A percentile compares a stretch with the other conserved stretches of the same genome.
phyloP scores from a whole-genome alignment of 192 early-diverging fungal species.

The Mortierella hygrophila region DNA sequence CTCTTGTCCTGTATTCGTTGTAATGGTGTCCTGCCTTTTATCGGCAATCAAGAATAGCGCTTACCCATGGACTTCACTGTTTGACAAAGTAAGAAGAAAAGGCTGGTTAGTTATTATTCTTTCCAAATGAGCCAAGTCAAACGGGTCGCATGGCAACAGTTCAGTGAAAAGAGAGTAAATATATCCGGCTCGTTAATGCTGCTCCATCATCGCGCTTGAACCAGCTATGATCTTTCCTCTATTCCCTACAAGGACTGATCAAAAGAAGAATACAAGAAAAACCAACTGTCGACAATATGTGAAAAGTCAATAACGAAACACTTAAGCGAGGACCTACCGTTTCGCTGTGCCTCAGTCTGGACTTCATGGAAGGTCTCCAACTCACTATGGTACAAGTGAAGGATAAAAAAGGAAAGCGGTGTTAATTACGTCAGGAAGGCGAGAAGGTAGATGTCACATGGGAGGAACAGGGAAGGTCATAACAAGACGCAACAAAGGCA shows the following conservation, averaged over 20 bases:
- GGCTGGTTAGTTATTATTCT: background rate
- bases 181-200: background rate
- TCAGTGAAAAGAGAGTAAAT: background rate
- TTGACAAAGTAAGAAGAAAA: background rate
- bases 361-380: conserved; percentile 37
- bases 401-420: background rate
- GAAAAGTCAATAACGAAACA: background rate
- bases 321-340: conserved; percentile 32
- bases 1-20: background rate
- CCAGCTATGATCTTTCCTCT: background rate
- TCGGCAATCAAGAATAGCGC: conserved; percentile 10
- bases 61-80: conserved; percentile 59
- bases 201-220: background rate
- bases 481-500: background rate
- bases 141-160: background rate
- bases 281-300: background rate
- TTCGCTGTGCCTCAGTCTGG: conserved; percentile 42
- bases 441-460: background rate
- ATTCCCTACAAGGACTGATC: background rate
- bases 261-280: background rate
- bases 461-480: background rate
- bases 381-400: conserved; percentile 1
- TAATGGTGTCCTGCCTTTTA: background rate
- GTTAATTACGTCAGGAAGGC: background rate
- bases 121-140: background rate